Conservation (phyloP, 2,329 filamentous ascomycete genomes). For the Alternaria burnsii region DNA sequence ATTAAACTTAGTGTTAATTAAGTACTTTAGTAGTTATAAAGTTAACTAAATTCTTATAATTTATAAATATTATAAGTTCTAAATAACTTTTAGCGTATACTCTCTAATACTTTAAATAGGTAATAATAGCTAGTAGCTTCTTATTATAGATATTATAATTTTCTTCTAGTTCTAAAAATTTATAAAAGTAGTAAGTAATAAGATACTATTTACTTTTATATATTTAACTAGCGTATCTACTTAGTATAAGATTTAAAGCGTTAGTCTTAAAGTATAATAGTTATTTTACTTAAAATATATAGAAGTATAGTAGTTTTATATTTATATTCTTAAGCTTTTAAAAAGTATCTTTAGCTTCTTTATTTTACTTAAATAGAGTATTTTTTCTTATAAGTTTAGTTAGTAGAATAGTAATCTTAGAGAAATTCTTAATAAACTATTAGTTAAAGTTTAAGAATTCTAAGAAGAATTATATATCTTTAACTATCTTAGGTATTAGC, state of each 20-base stretch:
- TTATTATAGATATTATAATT: slow-evolving; percentile 51
- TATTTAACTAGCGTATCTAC: slow-evolving; percentile 8
- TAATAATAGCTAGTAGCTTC: slow-evolving; percentile 47
- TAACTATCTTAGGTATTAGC: slow-evolving; percentile 21
- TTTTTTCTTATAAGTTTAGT: slow-evolving; percentile 9
- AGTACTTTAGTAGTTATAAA: slow-evolving; percentile 40
- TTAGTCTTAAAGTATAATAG: slow-evolving; percentile 31
- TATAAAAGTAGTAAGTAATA: slow-evolving; percentile 34
- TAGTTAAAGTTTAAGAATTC: slow-evolving; percentile 48
- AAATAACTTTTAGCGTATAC: slow-evolving; percentile 8
- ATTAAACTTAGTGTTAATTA: slow-evolving; percentile 35
- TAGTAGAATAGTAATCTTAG: background rate
- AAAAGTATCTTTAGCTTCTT: slow-evolving; percentile 12
- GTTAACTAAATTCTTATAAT: slow-evolving; percentile 42
- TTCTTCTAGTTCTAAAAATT: slow-evolving; percentile 28
- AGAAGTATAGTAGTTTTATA: slow-evolving; percentile 27
- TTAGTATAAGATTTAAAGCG: slow-evolving; percentile 22
- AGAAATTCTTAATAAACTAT: slow-evolving; percentile 34
- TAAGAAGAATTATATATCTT: slow-evolving; percentile 36
- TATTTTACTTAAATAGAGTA: background rate
- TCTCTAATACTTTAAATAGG: slow-evolving; percentile 33
- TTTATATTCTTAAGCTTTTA: slow-evolving; percentile 23
- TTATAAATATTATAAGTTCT: slow-evolving; percentile 33
- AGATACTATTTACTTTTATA: slow-evolving; percentile 14
- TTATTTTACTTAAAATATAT: slow-evolving; percentile 10